Base-by-base conservation (phyloP, 768 basidiomycete species). In the Nidularia sp. region DNA sequence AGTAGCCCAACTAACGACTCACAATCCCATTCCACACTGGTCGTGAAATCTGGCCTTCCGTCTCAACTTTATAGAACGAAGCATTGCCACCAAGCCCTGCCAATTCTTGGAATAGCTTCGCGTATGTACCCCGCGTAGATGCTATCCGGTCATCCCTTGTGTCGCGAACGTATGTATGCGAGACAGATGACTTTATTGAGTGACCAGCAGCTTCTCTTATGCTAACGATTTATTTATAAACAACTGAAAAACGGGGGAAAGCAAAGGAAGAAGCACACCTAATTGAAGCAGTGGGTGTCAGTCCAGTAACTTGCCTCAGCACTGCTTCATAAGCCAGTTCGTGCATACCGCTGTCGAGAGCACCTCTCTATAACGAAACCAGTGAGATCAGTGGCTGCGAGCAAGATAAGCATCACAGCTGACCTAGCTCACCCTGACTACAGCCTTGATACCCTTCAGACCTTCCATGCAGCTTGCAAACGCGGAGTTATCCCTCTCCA, bases 301-400 rank as follows among this genome's bases (percentile, higher is more conserved):
- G 75, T 42, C 77, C 75, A 5, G 84, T 78, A 18, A 98, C 77
- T 52, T 91, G 85, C 45, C 97, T 75, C 49, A 90, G 67, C 2
- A 88, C 84, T 13, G 83, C 84, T 63, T 98, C 93, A 59, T 96
- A 98, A 5, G 86, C 83, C 8, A 94, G 56, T 62, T 97, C 92
- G 61, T 97, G 91, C 53, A 75, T 62, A 3, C 84, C 83, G 25
- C 59, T 60, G 18, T 55, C 55, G 5, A 60, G 62, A 44, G 62
- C 57, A 34, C 75, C 73, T 43, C 64, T 74, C 78, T 79, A 54
- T 39, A 58, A 13, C 22, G 33, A 42, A 32, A 35, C 48, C 45
- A 56, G 52, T 46, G 45, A 54, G 60, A 56, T 55, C 57, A 58
- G 46, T 58, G 48, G 52, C 50, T 53, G 53, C 53, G 56, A 54